Conservation (phyloP, 495 filamentous ascomycete genomes). For the Platismatia glauca region DNA sequence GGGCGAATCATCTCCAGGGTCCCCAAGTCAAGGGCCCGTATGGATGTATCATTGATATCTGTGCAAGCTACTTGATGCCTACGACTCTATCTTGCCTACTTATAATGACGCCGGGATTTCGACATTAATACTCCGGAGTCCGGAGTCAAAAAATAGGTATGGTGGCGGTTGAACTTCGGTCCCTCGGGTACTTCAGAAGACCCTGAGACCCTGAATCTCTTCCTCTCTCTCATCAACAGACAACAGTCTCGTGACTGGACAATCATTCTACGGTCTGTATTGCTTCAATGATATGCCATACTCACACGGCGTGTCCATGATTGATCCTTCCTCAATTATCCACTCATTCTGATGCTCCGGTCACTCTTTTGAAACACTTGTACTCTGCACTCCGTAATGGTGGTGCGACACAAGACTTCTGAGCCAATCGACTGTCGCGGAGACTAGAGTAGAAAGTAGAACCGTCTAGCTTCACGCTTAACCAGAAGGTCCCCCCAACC, state of each 20-base stretch:
- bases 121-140: too few species aligned
- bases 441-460: neutral
- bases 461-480: neutral
- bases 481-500: slow-evolving; percentile 5
- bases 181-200: neutral
- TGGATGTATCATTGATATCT: neutral
- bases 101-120: neutral
- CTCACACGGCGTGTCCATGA: neutral
- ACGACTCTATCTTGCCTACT: too few species aligned
- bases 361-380: slow-evolving; percentile 12
- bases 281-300: neutral
- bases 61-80: too few species aligned
- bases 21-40: too few species aligned
- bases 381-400: too few species aligned
- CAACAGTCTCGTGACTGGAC: too few species aligned
- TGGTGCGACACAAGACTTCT: too few species aligned
- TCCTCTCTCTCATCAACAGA: too few species aligned
- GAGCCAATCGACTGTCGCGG: neutral
- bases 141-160: too few species aligned
- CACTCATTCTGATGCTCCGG: neutral
- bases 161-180: neutral
- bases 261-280: neutral
- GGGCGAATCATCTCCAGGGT: slow-evolving; percentile 15
- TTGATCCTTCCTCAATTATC: neutral
- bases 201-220: neutral